Evolutionary conservation across 768 basidiomycete species (phyloP).

Genomic region (Gelatoporia subvermispora): DNA sequence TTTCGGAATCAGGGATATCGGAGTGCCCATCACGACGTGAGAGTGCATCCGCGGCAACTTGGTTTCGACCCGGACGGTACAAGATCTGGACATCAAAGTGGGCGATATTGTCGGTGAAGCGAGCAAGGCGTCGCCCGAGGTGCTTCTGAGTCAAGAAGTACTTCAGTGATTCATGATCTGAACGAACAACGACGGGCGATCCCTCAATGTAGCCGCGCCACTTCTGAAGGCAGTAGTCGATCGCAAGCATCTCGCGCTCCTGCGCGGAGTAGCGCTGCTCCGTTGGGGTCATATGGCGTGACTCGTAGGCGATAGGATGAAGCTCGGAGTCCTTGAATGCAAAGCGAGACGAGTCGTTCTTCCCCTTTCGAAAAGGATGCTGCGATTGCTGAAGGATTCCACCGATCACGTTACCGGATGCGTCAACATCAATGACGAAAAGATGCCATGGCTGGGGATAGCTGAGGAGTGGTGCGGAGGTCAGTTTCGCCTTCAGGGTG

Average conservation of each 20-base stretch:
- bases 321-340: constrained; percentile 3
- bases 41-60: constrained; percentile 16
- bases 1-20: constrained; percentile 13
- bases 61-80: constrained; percentile 11
- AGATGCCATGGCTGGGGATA: constrained; percentile 1
- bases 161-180: constrained; percentile 20
- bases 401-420: constrained; percentile 2
- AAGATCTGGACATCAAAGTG: constrained; percentile 10
- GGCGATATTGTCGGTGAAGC: constrained; percentile 17
- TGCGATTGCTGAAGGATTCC: constrained; percentile 5
- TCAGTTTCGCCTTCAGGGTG: constrained; percentile 1
- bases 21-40: constrained; percentile 13
- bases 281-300: constrained; percentile 1
- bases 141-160: constrained; percentile 15
- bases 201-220: constrained; percentile 18
- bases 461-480: constrained; percentile 5
- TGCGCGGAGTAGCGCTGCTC: constrained; percentile 4
- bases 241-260: constrained; percentile 5
- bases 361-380: background rate
- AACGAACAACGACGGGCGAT: constrained; percentile 17
- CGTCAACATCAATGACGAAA: constrained; percentile 5
- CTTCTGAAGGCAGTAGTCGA: constrained; percentile 15
- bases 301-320: constrained; percentile 2
- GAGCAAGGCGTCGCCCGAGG: constrained; percentile 17
- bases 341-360: constrained; percentile 1